A percentile compares a stretch with the other conserved stretches of the same genome.
Evolutionary conservation across 2,329 filamentous ascomycete genomes (phyloP).

Genomic region (Aspergillus sp.): DNA sequence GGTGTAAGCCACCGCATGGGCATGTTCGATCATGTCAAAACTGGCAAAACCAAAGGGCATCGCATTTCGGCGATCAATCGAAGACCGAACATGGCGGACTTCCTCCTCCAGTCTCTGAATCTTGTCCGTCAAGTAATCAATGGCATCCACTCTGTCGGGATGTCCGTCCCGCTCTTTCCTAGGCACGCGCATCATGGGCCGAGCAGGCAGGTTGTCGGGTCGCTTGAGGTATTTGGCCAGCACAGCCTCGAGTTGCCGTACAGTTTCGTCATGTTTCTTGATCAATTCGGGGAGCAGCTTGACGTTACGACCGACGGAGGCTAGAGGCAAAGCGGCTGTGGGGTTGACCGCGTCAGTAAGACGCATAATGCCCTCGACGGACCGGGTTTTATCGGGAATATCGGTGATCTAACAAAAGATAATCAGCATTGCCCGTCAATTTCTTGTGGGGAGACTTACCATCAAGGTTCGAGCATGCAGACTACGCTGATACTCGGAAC

Average conservation of each 20-base stretch:
- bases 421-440: neutral
- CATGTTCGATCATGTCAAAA: constrained; percentile 81
- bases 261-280: constrained; percentile 72
- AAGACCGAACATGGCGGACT: constrained; percentile 75
- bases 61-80: constrained; percentile 80
- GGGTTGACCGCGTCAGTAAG: constrained; percentile 78
- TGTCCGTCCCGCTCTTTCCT: constrained; percentile 71
- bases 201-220: constrained; percentile 66
- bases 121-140: constrained; percentile 82
- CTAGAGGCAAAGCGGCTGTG: constrained; percentile 71
- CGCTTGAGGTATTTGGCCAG: constrained; percentile 89
- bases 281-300: constrained; percentile 84
- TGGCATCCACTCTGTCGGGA: constrained; percentile 78
- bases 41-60: constrained; percentile 93
- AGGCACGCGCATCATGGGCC: constrained; percentile 74
- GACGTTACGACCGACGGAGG: constrained; percentile 84
- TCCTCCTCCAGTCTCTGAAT: constrained; percentile 78
- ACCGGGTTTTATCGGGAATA: constrained; percentile 69
- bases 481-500: constrained; percentile 80
- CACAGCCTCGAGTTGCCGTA: constrained; percentile 75
- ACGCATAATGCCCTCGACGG: constrained; percentile 80
- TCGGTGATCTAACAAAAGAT: constrained; percentile 63
- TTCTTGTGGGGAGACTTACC: constrained; percentile 25
- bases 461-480: constrained; percentile 67
- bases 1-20: constrained; percentile 80